Conservation (phyloP, 169 alveolate genomes). For the Eimeria maxima region DNA sequence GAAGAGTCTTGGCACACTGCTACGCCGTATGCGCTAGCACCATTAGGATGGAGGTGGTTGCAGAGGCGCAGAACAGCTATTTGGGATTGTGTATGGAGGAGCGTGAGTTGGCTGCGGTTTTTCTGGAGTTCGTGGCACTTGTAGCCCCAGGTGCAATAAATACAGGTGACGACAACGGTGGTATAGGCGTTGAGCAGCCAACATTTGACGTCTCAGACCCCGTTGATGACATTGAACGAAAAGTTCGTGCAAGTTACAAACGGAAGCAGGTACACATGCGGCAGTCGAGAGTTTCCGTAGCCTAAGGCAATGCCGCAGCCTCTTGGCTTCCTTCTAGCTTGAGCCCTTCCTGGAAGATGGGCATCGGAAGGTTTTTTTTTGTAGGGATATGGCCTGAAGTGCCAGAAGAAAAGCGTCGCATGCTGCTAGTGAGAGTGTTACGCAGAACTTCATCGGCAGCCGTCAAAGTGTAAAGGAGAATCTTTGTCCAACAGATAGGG, state of each 20-base stretch:
- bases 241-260: background rate
- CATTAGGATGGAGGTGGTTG: conserved; percentile 35
- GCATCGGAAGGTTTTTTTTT: no score
- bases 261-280: conserved; percentile 20
- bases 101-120: conserved; percentile 37
- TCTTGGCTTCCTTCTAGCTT: background rate
- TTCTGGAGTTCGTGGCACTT: conserved; percentile 15
- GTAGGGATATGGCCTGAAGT: background rate
- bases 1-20: conserved; percentile 33
- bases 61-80: conserved; percentile 58
- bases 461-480: background rate
- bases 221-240: background rate
- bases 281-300: background rate
- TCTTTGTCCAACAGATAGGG: background rate
- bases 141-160: conserved; percentile 52
- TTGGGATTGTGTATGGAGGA: conserved; percentile 34
- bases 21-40: conserved; percentile 52
- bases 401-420: background rate
- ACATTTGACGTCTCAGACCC: background rate
- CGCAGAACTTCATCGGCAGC: conserved; percentile 14
- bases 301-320: background rate
- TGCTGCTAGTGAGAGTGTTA: background rate
- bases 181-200: background rate
- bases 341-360: background rate
- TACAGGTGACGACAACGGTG: background rate